A percentile compares a stretch with the other conserved stretches of the same genome.
These are phyloP conservation scores for Dactylellina sp. DNA, from an alignment of 2,329 filamentous ascomycete species.

Conservation along the genomic window DNA sequence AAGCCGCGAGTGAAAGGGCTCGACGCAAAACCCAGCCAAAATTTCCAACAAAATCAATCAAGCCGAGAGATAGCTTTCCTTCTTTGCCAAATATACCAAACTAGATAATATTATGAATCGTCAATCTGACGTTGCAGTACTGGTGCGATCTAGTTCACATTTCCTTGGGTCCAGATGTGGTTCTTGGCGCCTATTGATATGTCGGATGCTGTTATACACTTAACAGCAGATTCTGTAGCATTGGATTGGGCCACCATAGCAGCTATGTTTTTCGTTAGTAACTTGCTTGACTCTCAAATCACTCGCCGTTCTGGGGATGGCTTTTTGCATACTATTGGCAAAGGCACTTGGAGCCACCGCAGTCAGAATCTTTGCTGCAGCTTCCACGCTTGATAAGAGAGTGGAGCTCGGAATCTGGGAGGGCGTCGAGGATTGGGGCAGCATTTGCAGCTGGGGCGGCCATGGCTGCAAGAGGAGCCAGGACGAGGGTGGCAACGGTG, in stretches of 20 bases:
- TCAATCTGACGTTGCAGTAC: no score
- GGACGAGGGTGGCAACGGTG: slow-evolving; percentile 37
- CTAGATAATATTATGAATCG: no score
- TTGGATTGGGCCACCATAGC: slow-evolving; percentile 30
- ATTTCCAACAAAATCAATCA: no score
- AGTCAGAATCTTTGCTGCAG: slow-evolving; percentile 27
- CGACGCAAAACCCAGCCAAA: no score
- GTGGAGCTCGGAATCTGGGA: slow-evolving; percentile 38
- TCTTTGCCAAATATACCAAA: no score
- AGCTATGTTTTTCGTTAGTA: slow-evolving; percentile 11
- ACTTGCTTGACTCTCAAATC: not conserved
- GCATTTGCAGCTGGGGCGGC: slow-evolving; percentile 37
- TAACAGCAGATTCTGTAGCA: slow-evolving; percentile 51
- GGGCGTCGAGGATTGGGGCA: slow-evolving; percentile 10
- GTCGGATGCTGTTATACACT: not conserved
- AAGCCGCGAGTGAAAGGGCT: no score
- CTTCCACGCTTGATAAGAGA: slow-evolving; percentile 32
- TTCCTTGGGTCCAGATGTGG: no score
- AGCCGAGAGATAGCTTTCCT: no score
- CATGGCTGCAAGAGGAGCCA: slow-evolving; percentile 45
- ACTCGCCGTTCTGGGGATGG: not conserved
- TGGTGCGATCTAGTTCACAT: no score
- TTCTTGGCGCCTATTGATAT: not conserved
- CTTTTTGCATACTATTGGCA: slow-evolving; percentile 36
- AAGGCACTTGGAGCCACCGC: slow-evolving; percentile 20